Evolutionary conservation across 179 eudicot species (phyloP).

Genomic region (Beta lomatogona): DNA sequence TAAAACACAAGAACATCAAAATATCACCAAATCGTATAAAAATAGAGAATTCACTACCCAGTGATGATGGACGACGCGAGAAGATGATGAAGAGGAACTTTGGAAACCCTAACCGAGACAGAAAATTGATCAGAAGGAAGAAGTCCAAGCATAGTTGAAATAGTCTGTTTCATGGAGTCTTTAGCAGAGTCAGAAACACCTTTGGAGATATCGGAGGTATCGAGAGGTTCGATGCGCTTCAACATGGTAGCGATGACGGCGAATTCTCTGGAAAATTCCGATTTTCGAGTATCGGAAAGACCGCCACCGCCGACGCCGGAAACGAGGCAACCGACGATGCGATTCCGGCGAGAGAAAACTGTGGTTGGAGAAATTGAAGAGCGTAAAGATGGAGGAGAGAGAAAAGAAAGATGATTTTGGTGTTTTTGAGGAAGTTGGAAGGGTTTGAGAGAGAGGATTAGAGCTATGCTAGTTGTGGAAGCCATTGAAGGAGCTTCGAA

Average conservation of each 20-base stretch:
- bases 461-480: constrained; percentile 32
- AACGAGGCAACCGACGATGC: constrained; percentile 42
- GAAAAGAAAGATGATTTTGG: constrained; percentile 8
- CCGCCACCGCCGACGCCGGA: constrained; percentile 87
- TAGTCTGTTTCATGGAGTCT: constrained; percentile 90
- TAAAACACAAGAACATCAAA: background rate
- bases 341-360: constrained; percentile 14
- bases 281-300: constrained; percentile 60
- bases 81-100: constrained; percentile 62
- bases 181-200: constrained; percentile 73
- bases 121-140: constrained; percentile 82
- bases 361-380: constrained; percentile 31
- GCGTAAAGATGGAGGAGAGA: constrained; percentile 22
- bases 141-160: constrained; percentile 80
- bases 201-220: constrained; percentile 62
- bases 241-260: constrained; percentile 76
- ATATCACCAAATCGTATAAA: background rate
- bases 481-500: constrained; percentile 23
- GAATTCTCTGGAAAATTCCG: constrained; percentile 70
- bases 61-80: constrained; percentile 79
- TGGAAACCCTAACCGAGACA: constrained; percentile 70
- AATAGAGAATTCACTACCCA: constrained; percentile 43
- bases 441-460: constrained; percentile 42
- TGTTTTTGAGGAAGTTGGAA: constrained; percentile 28
- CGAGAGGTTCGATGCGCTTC: constrained; percentile 72